Base-by-base conservation (phyloP, 164 flowering plant genomes). In the Tinospora cordifolia region DNA sequence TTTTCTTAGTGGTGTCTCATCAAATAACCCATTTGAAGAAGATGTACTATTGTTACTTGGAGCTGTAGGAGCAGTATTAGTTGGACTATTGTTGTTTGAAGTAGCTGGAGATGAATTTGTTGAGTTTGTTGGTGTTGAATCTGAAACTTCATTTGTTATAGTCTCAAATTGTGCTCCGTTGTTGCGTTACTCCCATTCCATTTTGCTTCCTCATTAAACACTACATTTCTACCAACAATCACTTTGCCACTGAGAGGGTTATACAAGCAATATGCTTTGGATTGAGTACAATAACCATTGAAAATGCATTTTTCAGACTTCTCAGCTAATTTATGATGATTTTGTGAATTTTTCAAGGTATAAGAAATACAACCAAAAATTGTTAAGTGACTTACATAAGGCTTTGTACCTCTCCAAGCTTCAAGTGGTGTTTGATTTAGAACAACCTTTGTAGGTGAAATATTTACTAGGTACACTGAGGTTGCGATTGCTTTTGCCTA, bases 301-400 rank as follows among this genome's bases (percentile, higher is more conserved):
- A 13, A 49, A 49, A 49, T 49, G 17, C 57, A 49, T 49, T 49
- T 49, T 13, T 4, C 57, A 49, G 0, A 49, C 22, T 64, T 64
- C 10, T 66, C 47, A 47, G 44, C 58, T 8, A 66, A 39, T 39
- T 66, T 66, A 9, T 15, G 11, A 12, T 38, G 34, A 10, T 21
- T 49, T 21, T 49, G 25, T 22, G 69, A 66, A 66, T 66, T 26
- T 22, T 44, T 34, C n/a, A 66, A 24, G 3, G 57, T 24, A 46
- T 66, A 66, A 44, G 58, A 57, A 41, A 44, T 14, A 27, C 69
- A 21, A 10, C 69, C 58, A 66, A 66, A 66, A 5, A 41, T 27
- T 44, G 11, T 66, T 44, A 66, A 66, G 13, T 14, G 25, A 34
- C 58, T 44, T 8, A 64, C 46, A 3, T 34, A 3, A 27, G 69